phyloP scores from a whole-genome alignment of 805 yeast genomes.

The Monosporozyma yasuniensis region DNA sequence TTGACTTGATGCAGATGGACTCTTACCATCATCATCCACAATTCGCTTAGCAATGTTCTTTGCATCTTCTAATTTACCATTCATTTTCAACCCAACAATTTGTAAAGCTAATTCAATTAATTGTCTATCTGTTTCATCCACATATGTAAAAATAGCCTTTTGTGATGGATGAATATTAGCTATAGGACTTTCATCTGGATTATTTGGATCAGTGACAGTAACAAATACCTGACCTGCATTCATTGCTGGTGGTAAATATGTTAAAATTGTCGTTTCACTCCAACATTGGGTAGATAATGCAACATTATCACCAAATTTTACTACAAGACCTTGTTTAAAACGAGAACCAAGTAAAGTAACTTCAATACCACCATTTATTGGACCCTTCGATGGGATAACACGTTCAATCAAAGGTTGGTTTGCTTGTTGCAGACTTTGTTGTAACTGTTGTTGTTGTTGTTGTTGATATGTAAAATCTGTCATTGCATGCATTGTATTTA shows the following conservation, averaged over 20 bases:
- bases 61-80: conserved; percentile 91
- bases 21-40: conserved; percentile 44
- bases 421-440: background rate
- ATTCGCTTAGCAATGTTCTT: conserved; percentile 86
- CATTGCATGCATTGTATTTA: background rate
- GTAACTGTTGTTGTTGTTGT: background rate
- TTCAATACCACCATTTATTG: conserved; percentile 92
- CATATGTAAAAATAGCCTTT: conserved; percentile 65
- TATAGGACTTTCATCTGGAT: background rate
- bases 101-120: conserved; percentile 91
- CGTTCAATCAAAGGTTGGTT: conserved; percentile 59
- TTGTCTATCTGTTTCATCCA: conserved; percentile 93
- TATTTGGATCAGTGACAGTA: conserved; percentile 50
- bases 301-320: conserved; percentile 75
- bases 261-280: conserved; percentile 90
- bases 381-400: conserved; percentile 92
- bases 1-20: conserved; percentile 2
- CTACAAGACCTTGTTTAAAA: conserved; percentile 73
- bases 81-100: conserved; percentile 94
- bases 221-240: conserved; percentile 89
- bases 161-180: conserved; percentile 17
- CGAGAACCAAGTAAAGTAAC: conserved; percentile 83
- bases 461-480: background rate
- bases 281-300: conserved; percentile 89
- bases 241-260: conserved; percentile 86